phyloP scores from a whole-genome alignment of 495 filamentous ascomycete species.

The Daldinia loculata region DNA sequence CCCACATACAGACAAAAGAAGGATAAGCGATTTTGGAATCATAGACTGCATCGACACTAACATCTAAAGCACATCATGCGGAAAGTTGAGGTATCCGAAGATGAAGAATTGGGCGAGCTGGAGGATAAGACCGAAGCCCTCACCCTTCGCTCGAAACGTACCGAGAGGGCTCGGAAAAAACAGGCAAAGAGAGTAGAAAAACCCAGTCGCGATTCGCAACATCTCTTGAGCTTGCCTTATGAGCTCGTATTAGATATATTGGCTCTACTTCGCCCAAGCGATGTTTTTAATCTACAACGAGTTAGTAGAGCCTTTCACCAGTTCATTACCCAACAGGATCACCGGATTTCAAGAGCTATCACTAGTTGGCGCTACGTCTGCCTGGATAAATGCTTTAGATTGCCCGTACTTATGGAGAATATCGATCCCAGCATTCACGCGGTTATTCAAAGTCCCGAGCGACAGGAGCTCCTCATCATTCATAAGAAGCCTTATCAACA shows the following conservation, averaged over 20 bases:
- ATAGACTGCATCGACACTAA: background rate
- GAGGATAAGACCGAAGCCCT: constrained; percentile 49
- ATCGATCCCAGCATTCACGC: constrained; percentile 50
- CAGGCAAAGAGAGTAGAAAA: constrained; percentile 49
- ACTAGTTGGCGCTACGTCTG: constrained; percentile 55
- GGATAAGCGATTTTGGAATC: background rate
- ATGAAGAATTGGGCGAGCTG: constrained; percentile 38
- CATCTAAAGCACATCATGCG: constrained; percentile 5
- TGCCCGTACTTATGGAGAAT: constrained; percentile 53
- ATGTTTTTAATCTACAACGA: constrained; percentile 53
- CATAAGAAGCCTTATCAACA: constrained; percentile 60
- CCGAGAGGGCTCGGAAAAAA: constrained; percentile 55
- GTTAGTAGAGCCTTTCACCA: constrained; percentile 48
- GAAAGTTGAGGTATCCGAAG: constrained; percentile 28
- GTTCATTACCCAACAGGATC: constrained; percentile 54
- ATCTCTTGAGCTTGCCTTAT: constrained; percentile 55
- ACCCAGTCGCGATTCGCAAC: constrained; percentile 11
- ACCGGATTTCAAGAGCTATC: constrained; percentile 50
- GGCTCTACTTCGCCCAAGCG: constrained; percentile 54
- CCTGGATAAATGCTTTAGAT: constrained; percentile 58
- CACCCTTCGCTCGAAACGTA: constrained; percentile 58
- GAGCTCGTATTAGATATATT: constrained; percentile 60
- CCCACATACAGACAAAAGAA: background rate
- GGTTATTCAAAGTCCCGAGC: constrained; percentile 48
- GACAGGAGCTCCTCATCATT: constrained; percentile 49